Base-by-base conservation (phyloP, 768 basidiomycete genomes). In the Naganishia vaughanmartiniae region DNA sequence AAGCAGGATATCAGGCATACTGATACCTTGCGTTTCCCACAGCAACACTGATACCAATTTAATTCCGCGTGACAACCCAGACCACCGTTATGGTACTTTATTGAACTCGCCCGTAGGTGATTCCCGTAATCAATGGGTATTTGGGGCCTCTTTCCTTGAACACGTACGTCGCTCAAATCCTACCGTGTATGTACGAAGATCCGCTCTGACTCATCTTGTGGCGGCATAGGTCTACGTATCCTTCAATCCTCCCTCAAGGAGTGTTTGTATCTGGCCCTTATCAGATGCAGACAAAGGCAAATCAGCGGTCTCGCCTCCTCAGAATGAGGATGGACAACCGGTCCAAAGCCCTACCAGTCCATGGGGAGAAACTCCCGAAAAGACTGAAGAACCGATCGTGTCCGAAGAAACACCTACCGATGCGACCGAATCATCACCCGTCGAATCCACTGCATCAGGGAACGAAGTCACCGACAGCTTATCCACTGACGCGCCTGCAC, bases 71-170 rank as follows among this genome's bases (percentile, higher is more conserved):
- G 24, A 63, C 39, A 21, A 42, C n/a, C n/a, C 4, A 12, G 60
- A 34, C 26, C 30, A 36, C 30, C 36, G 39, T 1, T 63, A 45
- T 30, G 60, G 60, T 26, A 63, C 60, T 21, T 42, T 63, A 3
- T 10, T 46, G 21, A 45, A 26, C 7, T 17, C 24, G 34, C 21
- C 2, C 4, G 42, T 42, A 15, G 17, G n/a, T 15, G 24, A 42
- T 24, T 26, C 48, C 21, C 24, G 21, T 24, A 51, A 51, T 36
- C 36, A 28, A 12, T 63, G 60, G 60, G 24, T 46, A 26, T 45
- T 63, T 19, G 60, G 60, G 7, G 21, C 39, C 42, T 45, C 60
- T 4, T 63, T 63, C 60, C 36, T 63, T 9, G 60, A 63, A 34
- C 24, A 63, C 17, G 60, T 63, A 30, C 7, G 60, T 58, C 10